Conservation (phyloP, 352 stramenopile genomes). For the Phytophthora syringae region DNA sequence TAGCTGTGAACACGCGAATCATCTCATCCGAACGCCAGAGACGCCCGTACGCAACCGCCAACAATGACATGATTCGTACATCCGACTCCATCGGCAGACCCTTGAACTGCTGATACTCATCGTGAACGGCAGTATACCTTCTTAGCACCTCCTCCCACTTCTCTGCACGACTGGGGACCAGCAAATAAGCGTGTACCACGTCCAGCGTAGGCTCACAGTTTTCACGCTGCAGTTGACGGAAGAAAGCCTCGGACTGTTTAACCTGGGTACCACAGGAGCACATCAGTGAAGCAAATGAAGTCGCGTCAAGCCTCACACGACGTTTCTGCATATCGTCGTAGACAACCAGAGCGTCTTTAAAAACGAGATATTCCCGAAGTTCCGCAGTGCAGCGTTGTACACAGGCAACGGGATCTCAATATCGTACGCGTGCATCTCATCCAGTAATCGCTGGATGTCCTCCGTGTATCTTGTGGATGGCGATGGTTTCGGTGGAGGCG, state of each 20-base stretch:
- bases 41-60: constrained; percentile 66
- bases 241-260: constrained; percentile 49
- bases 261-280: constrained; percentile 55
- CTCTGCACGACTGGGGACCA: constrained; percentile 46
- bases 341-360: constrained; percentile 47
- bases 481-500: constrained; percentile 37
- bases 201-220: constrained; percentile 33
- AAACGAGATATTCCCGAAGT: constrained; percentile 52
- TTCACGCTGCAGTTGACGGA: constrained; percentile 43
- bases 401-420: constrained; percentile 48
- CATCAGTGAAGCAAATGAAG: constrained; percentile 63
- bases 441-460: constrained; percentile 53
- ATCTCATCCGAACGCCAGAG: constrained; percentile 52
- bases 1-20: constrained; percentile 69
- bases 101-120: constrained; percentile 16
- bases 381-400: constrained; percentile 74
- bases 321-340: constrained; percentile 50
- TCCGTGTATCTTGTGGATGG: constrained; percentile 53
- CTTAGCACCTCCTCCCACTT: constrained; percentile 50
- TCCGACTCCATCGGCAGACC: constrained; percentile 50
- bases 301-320: constrained; percentile 51
- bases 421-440: constrained; percentile 50
- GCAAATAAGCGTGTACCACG: constrained; percentile 45
- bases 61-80: constrained; percentile 60
- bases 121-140: constrained; percentile 34